Conservation (phyloP, 768 basidiomycete genomes). For the Boletellus ananas region DNA sequence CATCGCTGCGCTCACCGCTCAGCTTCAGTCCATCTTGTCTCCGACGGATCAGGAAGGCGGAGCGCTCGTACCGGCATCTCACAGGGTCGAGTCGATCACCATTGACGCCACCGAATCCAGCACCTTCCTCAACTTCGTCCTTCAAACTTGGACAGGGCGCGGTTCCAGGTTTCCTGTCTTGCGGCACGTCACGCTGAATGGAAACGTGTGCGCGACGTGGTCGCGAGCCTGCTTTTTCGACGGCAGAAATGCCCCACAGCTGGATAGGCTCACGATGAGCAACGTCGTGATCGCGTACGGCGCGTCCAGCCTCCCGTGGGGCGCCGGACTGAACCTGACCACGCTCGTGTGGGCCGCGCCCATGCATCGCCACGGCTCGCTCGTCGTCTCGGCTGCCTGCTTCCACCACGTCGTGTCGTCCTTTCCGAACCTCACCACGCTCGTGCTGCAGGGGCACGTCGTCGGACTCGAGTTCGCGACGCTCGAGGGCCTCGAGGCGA, state of each 20-base stretch:
- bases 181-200: constrained; percentile 8
- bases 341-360: constrained; percentile 24
- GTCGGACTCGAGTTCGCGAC: constrained; percentile 8
- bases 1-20: constrained; percentile 11
- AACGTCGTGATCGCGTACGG: constrained; percentile 16
- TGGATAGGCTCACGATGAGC: constrained; percentile 15
- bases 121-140: constrained; percentile 16
- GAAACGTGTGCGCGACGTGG: constrained; percentile 17
- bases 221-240: constrained; percentile 20
- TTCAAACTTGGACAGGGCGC: constrained; percentile 16
- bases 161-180: constrained; percentile 13
- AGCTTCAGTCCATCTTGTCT: constrained; percentile 15
- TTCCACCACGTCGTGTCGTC: constrained; percentile 19
- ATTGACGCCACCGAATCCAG: constrained; percentile 16
- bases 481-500: constrained; percentile 2
- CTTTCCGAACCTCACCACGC: constrained; percentile 18
- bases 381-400: constrained; percentile 11
- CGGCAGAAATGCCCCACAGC: constrained; percentile 8
- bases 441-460: constrained; percentile 16
- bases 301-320: constrained; percentile 8
- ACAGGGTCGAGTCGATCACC: constrained; percentile 14
- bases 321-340: constrained; percentile 12
- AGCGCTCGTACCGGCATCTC: constrained; percentile 2
- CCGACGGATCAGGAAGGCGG: neutral
- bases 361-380: constrained; percentile 1